These are phyloP conservation scores for Dothideomycetidae sp. DNA, from an alignment of 2,329 filamentous ascomycete genomes.

Conservation along the genomic window DNA sequence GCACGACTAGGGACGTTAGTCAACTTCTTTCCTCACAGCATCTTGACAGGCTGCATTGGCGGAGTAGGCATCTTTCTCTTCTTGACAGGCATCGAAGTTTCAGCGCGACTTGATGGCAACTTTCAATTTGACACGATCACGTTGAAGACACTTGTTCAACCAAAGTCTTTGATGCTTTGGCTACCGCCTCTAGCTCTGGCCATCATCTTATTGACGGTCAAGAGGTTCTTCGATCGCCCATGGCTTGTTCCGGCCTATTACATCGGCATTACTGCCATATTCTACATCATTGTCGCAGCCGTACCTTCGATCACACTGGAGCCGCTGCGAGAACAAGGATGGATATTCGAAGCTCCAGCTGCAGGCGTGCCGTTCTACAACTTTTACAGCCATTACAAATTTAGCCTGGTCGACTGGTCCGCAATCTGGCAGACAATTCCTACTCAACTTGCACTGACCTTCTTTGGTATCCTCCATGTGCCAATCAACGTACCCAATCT, in stretches of 20 bases:
- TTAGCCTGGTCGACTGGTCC: constrained; percentile 53
- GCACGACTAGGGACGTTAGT: constrained; percentile 85
- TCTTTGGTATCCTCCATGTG: constrained; percentile 93
- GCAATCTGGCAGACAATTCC: constrained; percentile 75
- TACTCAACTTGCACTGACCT: constrained; percentile 91
- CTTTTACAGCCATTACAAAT: constrained; percentile 83
- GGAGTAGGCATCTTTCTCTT: constrained; percentile 93
- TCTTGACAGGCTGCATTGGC: constrained; percentile 91
- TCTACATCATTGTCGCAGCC: constrained; percentile 62
- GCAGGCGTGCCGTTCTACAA: constrained; percentile 89
- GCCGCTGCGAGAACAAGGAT: constrained; percentile 57
- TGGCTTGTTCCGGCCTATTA: constrained; percentile 83
- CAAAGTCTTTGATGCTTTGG: constrained; percentile 72
- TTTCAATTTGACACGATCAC: constrained; percentile 70
- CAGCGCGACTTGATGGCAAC: constrained; percentile 72
- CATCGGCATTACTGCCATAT: constrained; percentile 57
- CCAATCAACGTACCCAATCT: constrained; percentile 95
- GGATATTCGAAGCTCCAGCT: constrained; percentile 82
- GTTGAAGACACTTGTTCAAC: constrained; percentile 55
- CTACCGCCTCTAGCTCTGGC: constrained; percentile 63
- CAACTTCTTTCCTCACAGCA: constrained; percentile 92
- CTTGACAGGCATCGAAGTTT: constrained; percentile 84
- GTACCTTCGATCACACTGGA: constrained; percentile 54
- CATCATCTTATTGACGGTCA: constrained; percentile 59
- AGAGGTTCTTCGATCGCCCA: constrained; percentile 64